Evolutionary conservation across 768 basidiomycete species (phyloP), one percentile per base, ranked within the genome.

Genomic region (Hypholoma sublateritium): DNA sequence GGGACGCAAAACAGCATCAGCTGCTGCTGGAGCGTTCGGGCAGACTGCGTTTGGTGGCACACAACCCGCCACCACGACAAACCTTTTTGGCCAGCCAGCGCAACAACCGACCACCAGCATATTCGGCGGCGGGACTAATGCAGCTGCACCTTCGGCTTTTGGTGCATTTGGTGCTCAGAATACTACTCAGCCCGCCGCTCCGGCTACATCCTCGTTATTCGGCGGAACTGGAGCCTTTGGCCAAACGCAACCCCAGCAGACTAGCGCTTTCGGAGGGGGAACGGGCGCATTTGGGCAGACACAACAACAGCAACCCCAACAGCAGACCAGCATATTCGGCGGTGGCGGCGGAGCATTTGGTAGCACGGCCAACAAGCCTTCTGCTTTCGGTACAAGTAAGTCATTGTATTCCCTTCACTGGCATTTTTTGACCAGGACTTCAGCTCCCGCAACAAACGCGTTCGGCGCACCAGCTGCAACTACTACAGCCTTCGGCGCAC

Each of bases 1-100:
- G 67, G 83, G 82, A 49, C 82, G 89, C 16, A 92, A 92, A 72
- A 85, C 86, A 12, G 87, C 85, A 14, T 54, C 62, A 17, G 59
- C 67, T 5, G 57, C 61, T 37, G 43, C 51, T 11, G 73, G 77
- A 50, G 79, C 81, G 43, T 93, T 91, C 69, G 82, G 81, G 19
- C 79, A 79, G 70, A 66, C 78, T 49, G 66, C 77, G 3, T 84
- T 83, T 61, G 80, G 81, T 52, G 59, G 75, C 57, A 58, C 80
- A 39, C 80, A 72, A 67, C 78, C 72, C 49, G 47, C 55, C 17
- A 55, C 80, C 16, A 63, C 76, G 4, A 74, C 78, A 9, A 67
- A 70, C 53, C 60, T 78, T 25, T 84, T 85, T 61, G 84, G 85
- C 37, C 78, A 80, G 61, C 67, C 77, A 2, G 61, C 74, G 12